Evolutionary conservation across 306 rosid species (phyloP), one percentile per base, ranked within the genome.

Genomic region (Quercus mongolica): DNA sequence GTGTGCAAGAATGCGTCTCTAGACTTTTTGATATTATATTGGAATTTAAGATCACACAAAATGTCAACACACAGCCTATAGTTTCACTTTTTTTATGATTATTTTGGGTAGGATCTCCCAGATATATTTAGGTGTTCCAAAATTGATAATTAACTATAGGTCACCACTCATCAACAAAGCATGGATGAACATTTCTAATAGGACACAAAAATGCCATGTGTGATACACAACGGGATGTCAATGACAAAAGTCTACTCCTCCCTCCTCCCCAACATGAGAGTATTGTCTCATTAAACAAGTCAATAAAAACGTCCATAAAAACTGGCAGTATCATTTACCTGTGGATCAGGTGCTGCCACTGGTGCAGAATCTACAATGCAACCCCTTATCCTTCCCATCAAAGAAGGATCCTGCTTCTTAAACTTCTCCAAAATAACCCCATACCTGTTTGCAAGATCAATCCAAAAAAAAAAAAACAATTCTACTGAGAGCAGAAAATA

Each of bases 311-410:
- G 35, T 44, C 5, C 54, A 41, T 57, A 58, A 5, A 5, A 49
- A 49, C 33, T 10, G 23, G 25, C 7, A 13, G 19, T 11, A 64
- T 54, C 26, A 76, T 23, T 76, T 89, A 95, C 99, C 97, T 88
- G 87, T 1, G 98, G 91, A 25, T 95, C 99, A 85, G 96, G 92
- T 74, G 83, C 75, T 1, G 99, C 97, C 87, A 90, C 98, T 63
- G 99, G 99, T 41, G 99, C 99, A 82, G 99, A 95, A 89, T 95
- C 99, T 41, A 95, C 97, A 83, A 95, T 76, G 83, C 99, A 95
- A 30, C 99, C 98, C 81, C 75, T 90, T 74, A 95, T 95, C 93
- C 87, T 90, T 76, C 82, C 87, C 83, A 64, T 85, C 57, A 89
- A 25, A 77, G 93, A 83, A 33, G 87, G 80, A 84, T 91, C 90